These are phyloP conservation scores for Yamadazyma blattariae DNA, from an alignment of 1,139 yeast species.

Conservation along the genomic window DNA sequence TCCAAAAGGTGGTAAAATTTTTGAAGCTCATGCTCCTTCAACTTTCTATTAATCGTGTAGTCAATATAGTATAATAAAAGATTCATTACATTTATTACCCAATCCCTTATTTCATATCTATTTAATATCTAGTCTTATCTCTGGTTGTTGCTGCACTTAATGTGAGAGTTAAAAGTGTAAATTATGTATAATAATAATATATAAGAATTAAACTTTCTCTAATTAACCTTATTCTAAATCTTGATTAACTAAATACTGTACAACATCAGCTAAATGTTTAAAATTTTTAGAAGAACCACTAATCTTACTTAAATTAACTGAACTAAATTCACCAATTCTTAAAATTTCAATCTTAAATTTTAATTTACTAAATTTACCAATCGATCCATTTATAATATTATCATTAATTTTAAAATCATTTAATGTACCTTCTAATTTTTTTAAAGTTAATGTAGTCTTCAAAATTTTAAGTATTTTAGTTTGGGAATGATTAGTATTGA, in stretches of 20 bases:
- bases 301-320: slow-evolving; percentile 51
- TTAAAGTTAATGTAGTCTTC: slow-evolving; percentile 42
- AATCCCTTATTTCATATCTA: too few relatives aligned
- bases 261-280: slow-evolving; percentile 51
- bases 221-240: too few relatives aligned
- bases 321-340: slow-evolving; percentile 40
- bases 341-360: slow-evolving; percentile 46
- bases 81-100: neutral
- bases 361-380: slow-evolving; percentile 48
- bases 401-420: slow-evolving; percentile 39
- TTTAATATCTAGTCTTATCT: too few relatives aligned
- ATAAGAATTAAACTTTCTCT: too few relatives aligned
- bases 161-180: too few relatives aligned
- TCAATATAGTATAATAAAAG: neutral
- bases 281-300: slow-evolving; percentile 74
- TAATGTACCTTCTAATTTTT: slow-evolving; percentile 51
- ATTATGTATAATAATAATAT: too few relatives aligned
- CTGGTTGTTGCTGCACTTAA: too few relatives aligned
- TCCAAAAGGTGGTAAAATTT: slow-evolving; percentile 84
- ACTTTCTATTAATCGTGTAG: slow-evolving; percentile 72
- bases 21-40: slow-evolving; percentile 91
- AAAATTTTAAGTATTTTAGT: slow-evolving; percentile 32
- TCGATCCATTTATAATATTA: slow-evolving; percentile 42
- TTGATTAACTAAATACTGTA: slow-evolving; percentile 30
- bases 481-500: slow-evolving; percentile 33